Conservation (phyloP, 768 basidiomycete species). For the Rubroboletus satanas region DNA sequence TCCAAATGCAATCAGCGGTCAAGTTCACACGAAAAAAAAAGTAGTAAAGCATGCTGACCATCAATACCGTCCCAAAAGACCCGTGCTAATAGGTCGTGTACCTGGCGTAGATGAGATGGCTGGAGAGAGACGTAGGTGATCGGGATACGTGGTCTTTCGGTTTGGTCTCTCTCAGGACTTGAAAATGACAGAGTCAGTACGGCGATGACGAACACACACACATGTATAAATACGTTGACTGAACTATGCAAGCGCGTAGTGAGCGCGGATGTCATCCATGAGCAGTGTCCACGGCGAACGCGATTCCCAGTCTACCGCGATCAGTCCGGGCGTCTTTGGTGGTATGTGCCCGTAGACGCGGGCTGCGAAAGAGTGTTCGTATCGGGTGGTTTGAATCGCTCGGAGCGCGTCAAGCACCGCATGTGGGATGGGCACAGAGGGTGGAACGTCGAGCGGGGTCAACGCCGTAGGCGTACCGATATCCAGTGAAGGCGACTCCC, state of each 20-base stretch:
- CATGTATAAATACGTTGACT: neutral
- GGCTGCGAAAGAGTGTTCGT: conserved; percentile 61
- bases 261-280: conserved; percentile 67
- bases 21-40: neutral
- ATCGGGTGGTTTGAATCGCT: conserved; percentile 58
- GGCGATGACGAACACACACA: neutral
- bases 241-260: conserved; percentile 60
- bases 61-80: conserved; percentile 78
- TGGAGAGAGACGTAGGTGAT: conserved; percentile 64
- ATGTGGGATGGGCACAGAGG: conserved; percentile 24
- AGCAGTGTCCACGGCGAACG: conserved; percentile 70
- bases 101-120: conserved; percentile 56
- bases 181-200: neutral
- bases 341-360: conserved; percentile 47
- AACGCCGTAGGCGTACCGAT: conserved; percentile 6
- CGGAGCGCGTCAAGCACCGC: conserved; percentile 50
- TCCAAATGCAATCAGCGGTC: neutral
- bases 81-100: conserved; percentile 64
- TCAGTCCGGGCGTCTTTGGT: conserved; percentile 31
- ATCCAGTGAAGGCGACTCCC: neutral
- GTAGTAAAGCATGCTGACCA: conserved; percentile 38
- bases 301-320: conserved; percentile 72
- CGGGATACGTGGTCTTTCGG: conserved; percentile 43
- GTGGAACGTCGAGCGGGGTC: conserved; percentile 29
- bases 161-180: conserved; percentile 54